Base-by-base conservation (phyloP, 257 asterid genomes). In the Ilex asprella region DNA sequence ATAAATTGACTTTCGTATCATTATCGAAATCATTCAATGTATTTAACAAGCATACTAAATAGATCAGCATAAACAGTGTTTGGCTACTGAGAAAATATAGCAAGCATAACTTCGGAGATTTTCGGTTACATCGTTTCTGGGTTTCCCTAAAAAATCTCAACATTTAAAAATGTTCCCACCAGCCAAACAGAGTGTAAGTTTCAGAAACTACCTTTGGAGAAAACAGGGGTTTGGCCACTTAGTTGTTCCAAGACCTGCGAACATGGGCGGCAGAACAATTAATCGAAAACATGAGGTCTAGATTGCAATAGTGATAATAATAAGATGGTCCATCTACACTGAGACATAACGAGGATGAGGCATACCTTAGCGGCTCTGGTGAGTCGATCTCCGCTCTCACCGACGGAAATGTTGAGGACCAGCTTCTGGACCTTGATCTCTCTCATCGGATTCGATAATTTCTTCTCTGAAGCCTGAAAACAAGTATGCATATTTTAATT, bases 331-430 rank as follows among this genome's bases (percentile, higher is more conserved):
- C 54, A 49, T 49, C 54, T 6, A 1, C 54, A 49, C 13, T 7
- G 50, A 21, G 27, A 21, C 50, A 21, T 21, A 21, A 44, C 13
- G 50, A 44, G 15, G 31, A 50, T 41, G 39, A 5, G 30, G 0
- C 2, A 30, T 1, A 79, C 86, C 82, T 83, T 80, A 55, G 87
- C 83, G 5, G 84, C 84, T 51, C 86, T 76, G 58, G 86, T 79
- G 60, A 79, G 86, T 12, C 88, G 86, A 79, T 82, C 89, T 49
- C 89, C 89, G 11, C 86, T 81, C 77, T 81, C 90, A 30, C 90
- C 90, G 7, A 83, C 90, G 2, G 90, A 83, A 66, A 83, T 81
- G 76, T 83, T 83, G 16, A 83, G 90, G 15, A 83, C 90, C 55
- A 83, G 74, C 76, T 83, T 83, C 73, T 83, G 90, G 13, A 83